These are phyloP conservation scores for Nymphaea thermarum DNA, from an alignment of 164 flowering plant genomes.

Conservation along the genomic window DNA sequence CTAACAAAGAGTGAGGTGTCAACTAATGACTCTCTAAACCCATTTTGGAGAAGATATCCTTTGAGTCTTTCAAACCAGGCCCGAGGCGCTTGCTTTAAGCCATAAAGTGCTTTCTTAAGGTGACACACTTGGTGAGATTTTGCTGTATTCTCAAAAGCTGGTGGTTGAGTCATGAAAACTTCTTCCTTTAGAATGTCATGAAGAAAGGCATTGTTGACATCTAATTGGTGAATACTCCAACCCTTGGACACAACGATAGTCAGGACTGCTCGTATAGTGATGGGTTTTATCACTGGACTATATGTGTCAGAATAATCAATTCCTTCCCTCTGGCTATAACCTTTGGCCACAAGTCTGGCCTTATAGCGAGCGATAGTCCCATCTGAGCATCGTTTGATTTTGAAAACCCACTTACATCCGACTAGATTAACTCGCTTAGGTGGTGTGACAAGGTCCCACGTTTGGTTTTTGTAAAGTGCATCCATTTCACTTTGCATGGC, in stretches of 20 bases:
- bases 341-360: slow-evolving; percentile 2
- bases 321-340: not conserved
- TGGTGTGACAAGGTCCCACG: slow-evolving; percentile 1
- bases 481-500: not conserved
- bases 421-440: not conserved
- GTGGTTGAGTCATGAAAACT: slow-evolving; percentile 2
- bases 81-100: not conserved
- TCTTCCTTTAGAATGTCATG: not conserved
- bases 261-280: not conserved
- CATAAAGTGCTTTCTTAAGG: slow-evolving; percentile 1
- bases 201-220: not conserved
- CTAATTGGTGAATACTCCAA: not conserved
- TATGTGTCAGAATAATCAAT: not conserved
- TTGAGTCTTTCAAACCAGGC: not conserved
- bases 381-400: not conserved
- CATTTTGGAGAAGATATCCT: not conserved
- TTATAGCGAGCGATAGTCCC: not conserved
- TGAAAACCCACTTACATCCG: slow-evolving; percentile 3
- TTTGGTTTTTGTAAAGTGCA: not conserved
- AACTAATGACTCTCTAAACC: not conserved
- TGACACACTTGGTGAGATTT: not conserved
- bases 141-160: not conserved
- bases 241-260: not conserved
- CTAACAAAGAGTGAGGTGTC: slow-evolving; percentile 3
- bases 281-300: slow-evolving; percentile 1